A percentile compares a stretch with the other conserved stretches of the same genome.
phyloP scores from a whole-genome alignment of 495 filamentous ascomycete genomes.

The Tuber brumale region DNA sequence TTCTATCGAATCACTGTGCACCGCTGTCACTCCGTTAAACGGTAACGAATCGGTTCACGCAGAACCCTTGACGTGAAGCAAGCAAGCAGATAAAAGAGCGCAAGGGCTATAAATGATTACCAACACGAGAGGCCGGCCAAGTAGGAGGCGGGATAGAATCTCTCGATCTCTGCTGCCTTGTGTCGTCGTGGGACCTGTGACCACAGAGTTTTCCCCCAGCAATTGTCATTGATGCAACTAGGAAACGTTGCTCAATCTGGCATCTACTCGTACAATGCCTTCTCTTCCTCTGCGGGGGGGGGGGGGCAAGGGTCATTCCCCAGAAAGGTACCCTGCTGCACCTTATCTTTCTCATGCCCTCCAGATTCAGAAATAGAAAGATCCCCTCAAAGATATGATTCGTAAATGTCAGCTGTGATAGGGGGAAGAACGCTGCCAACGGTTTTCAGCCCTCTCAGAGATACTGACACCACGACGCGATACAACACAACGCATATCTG shows the following conservation, averaged over 20 bases:
- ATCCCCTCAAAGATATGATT: conserved; percentile 31
- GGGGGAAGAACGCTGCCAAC: conserved; percentile 31
- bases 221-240: conserved; percentile 4
- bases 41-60: not conserved
- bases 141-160: not conserved
- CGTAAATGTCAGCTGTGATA: conserved; percentile 33
- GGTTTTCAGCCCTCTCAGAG: conserved; percentile 36
- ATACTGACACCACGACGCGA: conserved; percentile 26
- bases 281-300: not conserved
- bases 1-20: conserved; percentile 1
- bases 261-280: not conserved
- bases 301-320: conserved; percentile 25
- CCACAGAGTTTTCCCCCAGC: not conserved
- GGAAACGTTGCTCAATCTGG: not conserved
- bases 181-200: conserved; percentile 2
- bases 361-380: conserved; percentile 31
- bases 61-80: not conserved
- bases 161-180: conserved; percentile 2
- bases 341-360: conserved; percentile 33
- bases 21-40: not conserved
- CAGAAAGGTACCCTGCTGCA: conserved; percentile 18
- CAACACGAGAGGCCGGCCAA: not conserved
- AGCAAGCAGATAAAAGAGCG: conserved; percentile 1
- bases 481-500: conserved; percentile 36
- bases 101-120: not conserved